Evolutionary conservation across 1,139 yeast species (phyloP), one percentile per base, ranked within the genome.

Genomic region (Debaryomyces nepalensis): DNA sequence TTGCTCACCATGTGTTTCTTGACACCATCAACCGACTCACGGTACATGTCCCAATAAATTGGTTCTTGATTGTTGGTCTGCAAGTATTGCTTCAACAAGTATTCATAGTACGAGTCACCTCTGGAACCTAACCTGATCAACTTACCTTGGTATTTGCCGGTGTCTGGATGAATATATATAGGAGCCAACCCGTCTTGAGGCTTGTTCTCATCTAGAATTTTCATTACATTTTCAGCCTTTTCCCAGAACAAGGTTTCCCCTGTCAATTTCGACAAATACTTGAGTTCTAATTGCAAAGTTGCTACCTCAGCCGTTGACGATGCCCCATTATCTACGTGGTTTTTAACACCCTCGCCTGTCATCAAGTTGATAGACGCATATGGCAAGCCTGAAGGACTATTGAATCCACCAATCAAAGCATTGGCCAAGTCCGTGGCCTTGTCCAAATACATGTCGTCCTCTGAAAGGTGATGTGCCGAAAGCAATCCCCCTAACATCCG

Each of bases 21-120:
- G n/a, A 66, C 68, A 7, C 97, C 97, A 20, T 73, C 78, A 34
- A 87, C 85, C 0, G 95, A 74, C 61, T 85, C 88, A 48, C 83
- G 78, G 62, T 88, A 90, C 84, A 90, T 84, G 33, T 75, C 78
- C 63, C 77, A 74, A 70, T 81, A 89, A n/a, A 84, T 63, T 1
- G 66, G 65, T 51, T 83, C 88, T 43, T 71, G 63, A 54, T 78
- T 77, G 44, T 76, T 76, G 2, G 97, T 88, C 61, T 87, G 93
- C 50, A 91, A 67, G 59, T 84, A 88, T 63, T 90, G 97, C 63
- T 91, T 91, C 52, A 90, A 73, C 41, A 91, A 71, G 61, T 89
- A 90, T 64, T 91, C 97, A 57, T 91, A 91, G 61, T 90, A 91
- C 1, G 97, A 88, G 61, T 90, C 98, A 38, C 96, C 97, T 53